phyloP scores from a whole-genome alignment of 2,329 filamentous ascomycete species.

The Cladosporium sp. region DNA sequence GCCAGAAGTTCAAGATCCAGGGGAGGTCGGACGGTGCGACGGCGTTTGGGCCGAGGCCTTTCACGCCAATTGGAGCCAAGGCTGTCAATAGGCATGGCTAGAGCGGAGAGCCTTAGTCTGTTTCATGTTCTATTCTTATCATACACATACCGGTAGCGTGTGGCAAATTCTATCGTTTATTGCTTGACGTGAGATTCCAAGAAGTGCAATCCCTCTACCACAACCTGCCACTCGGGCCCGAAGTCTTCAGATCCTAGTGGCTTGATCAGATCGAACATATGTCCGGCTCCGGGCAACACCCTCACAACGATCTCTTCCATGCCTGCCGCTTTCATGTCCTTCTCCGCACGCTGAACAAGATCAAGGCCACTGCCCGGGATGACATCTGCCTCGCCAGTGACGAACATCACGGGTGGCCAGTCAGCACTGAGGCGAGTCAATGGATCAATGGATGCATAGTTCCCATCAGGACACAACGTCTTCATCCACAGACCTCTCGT shows the following conservation, averaged over 20 bases:
- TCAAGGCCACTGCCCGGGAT: conserved; percentile 16
- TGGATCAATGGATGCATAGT: conserved; percentile 16
- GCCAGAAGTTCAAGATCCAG: conserved; percentile 8
- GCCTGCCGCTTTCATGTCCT: conserved; percentile 14
- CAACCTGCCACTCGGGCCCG: conserved; percentile 15
- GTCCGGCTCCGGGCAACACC: conserved; percentile 14
- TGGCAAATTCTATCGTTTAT: background rate
- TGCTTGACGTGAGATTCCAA: conserved; percentile 10
- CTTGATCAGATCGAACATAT: conserved; percentile 20
- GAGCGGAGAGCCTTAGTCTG: background rate
- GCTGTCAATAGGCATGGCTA: background rate
- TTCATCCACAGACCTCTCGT: conserved; percentile 17
- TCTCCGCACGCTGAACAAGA: conserved; percentile 14
- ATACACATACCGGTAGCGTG: too few relatives aligned
- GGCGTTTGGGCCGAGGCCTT: background rate
- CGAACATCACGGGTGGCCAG: conserved; percentile 18
- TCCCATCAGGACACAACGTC: conserved; percentile 16
- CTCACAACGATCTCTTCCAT: conserved; percentile 15
- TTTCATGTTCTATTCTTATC: background rate
- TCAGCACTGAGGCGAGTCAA: conserved; percentile 14
- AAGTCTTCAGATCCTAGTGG: conserved; percentile 14
- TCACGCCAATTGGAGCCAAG: background rate
- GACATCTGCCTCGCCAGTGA: conserved; percentile 16
- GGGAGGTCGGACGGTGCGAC: background rate
- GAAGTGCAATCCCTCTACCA: conserved; percentile 16